Percentiles rank a stretch among this genome's conserved stretches.
Conservation (phyloP, 2,329 filamentous ascomycete genomes). For the Aspergillus fijiensis region DNA sequence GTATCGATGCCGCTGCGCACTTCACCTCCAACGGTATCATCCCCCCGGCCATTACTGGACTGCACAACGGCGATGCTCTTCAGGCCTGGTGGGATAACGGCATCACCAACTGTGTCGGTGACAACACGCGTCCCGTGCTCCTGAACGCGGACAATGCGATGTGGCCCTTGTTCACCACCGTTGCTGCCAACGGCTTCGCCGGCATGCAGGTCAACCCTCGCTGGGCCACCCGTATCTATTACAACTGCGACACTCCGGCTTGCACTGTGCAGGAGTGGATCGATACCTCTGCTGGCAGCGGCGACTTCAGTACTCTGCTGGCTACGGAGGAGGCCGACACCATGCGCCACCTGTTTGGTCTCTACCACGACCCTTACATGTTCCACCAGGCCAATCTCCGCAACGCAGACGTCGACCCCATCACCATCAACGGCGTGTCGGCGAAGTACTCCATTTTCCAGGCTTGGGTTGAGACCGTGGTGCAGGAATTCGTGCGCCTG, state of each 20-base stretch:
- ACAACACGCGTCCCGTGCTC: slow-evolving; percentile 59
- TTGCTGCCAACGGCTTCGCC: slow-evolving; percentile 53
- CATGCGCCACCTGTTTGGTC: slow-evolving; percentile 56
- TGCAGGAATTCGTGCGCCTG: slow-evolving; percentile 56
- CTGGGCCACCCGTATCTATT: slow-evolving; percentile 64
- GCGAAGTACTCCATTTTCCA: slow-evolving; percentile 55
- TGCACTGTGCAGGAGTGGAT: slow-evolving; percentile 63
- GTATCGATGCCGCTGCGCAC: slow-evolving; percentile 47
- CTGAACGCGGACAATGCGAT: slow-evolving; percentile 54
- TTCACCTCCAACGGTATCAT: slow-evolving; percentile 59
- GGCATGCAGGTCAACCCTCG: slow-evolving; percentile 60
- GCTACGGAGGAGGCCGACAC: slow-evolving; percentile 53
- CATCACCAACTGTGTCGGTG: slow-evolving; percentile 61
- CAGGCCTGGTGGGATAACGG: slow-evolving; percentile 60
- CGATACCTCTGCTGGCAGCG: slow-evolving; percentile 56
- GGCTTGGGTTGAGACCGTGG: slow-evolving; percentile 57
- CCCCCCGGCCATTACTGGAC: slow-evolving; percentile 62
- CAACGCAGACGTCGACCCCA: slow-evolving; percentile 48
- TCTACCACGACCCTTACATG: slow-evolving; percentile 60
- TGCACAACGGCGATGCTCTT: slow-evolving; percentile 65
- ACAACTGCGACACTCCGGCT: slow-evolving; percentile 59
- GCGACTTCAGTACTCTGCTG: slow-evolving; percentile 55
- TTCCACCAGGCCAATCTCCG: slow-evolving; percentile 65
- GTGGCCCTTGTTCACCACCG: slow-evolving; percentile 57
- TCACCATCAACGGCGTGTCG: slow-evolving; percentile 51